Base-by-base conservation (phyloP, 257 asterid species). In the Rubia yunnanensis region DNA sequence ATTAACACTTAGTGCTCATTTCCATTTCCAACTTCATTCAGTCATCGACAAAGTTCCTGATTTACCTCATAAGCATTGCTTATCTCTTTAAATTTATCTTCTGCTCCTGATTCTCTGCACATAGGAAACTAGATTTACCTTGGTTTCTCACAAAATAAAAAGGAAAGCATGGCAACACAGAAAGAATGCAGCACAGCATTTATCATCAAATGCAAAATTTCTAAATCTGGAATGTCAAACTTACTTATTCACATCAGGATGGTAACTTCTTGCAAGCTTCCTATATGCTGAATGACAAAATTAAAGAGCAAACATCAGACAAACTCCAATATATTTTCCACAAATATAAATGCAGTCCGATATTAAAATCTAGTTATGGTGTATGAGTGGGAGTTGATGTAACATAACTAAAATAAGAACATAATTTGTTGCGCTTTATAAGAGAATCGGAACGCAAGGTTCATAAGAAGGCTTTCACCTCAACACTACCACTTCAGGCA, bases 231-330 rank as follows among this genome's bases (percentile, higher is more conserved):
- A 30, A 27, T 2, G 10, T 44, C 32, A 15, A 52, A 71, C 96
- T 84, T 76, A 86, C 99, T 86, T 94, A 87, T 86, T 90, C 71
- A 94, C 99, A 73, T 94, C 99, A 17, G 99, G 99, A 81, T 94
- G 99, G 78, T 80, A 83, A 74, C 77, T 88, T 81, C 99, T 78
- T 38, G 99, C 99, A 56, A 94, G 96, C 84, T 94, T 90, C 69
- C 99, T 85, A 71, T 94, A 94, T 39, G 96, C 99, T 94, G 94
- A 76, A 78, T 63, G 70, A 61, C 67, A 72, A 71, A 64, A 52
- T 59, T 28, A 63, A 61, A 55, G 3, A 22, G 38, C 6, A n/a
- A 68, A 28, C 32, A 22, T 64, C 41, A 61, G 4, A 66, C 18
- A 0, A 34, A 34, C 52, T 52, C 63, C 35, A 23, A 15, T n/a